A percentile compares a stretch with the other conserved stretches of the same genome.
phyloP scores from a whole-genome alignment of 108 stramenopile genomes.

The Stephanodiscus triporus region DNA sequence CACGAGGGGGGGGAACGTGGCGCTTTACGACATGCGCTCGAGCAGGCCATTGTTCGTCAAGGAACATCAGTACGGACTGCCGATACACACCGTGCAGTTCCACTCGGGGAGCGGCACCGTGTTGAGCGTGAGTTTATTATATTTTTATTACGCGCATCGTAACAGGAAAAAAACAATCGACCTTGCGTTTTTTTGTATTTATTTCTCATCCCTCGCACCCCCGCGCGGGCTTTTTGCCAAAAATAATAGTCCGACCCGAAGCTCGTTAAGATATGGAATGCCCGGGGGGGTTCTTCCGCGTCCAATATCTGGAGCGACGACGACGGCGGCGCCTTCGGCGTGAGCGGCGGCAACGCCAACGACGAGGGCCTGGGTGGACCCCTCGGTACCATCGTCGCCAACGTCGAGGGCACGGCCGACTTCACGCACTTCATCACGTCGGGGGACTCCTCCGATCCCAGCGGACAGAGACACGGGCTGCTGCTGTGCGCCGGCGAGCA shows the following conservation, averaged over 20 bases:
- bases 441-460: conserved; percentile 80
- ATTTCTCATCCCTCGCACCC: too few relatives aligned
- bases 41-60: conserved; percentile 85
- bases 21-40: conserved; percentile 95
- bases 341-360: conserved; percentile 33
- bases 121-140: conserved; percentile 55
- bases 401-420: conserved; percentile 94
- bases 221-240: too few relatives aligned
- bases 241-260: conserved; percentile 86
- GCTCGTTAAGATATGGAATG: conserved; percentile 94
- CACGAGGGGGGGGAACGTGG: conserved; percentile 88
- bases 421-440: conserved; percentile 90
- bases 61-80: conserved; percentile 97
- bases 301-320: conserved; percentile 17
- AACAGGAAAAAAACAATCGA: too few relatives aligned
- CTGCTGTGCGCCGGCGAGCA: conserved; percentile 94
- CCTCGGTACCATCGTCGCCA: conserved; percentile 85
- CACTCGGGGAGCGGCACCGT: conserved; percentile 81
- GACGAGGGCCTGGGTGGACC: conserved; percentile 39
- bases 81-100: conserved; percentile 91
- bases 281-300: conserved; percentile 59
- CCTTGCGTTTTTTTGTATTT: too few relatives aligned
- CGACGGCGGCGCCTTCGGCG: conserved; percentile 19
- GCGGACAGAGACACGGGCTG: conserved; percentile 88
- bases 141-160: too few relatives aligned